Evolutionary conservation across 345 rosid species (phyloP), one percentile per base, ranked within the genome.

Genomic region (Aegle marmelos): DNA sequence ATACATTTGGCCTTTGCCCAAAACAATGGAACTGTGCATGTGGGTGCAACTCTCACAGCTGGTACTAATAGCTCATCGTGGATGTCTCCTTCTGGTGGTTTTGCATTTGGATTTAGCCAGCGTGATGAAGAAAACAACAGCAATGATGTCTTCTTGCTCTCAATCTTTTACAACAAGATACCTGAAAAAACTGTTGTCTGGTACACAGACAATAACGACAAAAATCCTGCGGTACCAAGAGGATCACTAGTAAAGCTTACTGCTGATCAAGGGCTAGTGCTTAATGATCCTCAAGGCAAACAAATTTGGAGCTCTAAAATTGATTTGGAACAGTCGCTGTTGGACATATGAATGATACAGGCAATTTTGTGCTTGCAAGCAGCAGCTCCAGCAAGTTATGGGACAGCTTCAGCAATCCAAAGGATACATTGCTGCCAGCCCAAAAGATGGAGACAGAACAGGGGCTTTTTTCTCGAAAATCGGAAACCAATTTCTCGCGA

Each of bases 81-180:
- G 68, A 70, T 79, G 22, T 84, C 84, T 54, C 79, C 84, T 79
- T 84, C 85, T 0, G 72, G 77, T 7, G 64, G 81, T 21, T 84
- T 84, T 9, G 84, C 87, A 7, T 81, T 81, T n/a, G 87, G 87
- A 50, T 81, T 84, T 56, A 68, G 13, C 39, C 79, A 41, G 45
- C 45, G 30, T 41, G 50, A 41, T 0, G 50, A 41, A 41, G 50
- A 11, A 41, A 41, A 11, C 16, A 41, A 11, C 31, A 45, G 19
- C 25, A 7, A 56, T 7, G 62, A 73, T 53, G 53, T 9, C 19
- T 84, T 76, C 82, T 62, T 84, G 65, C 82, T 80, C 27, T 70
- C 86, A 34, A 71, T 84, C 11, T 84, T 84, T 84, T 78, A 80
- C 45, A 58, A 80, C 54, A 83, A 59, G 33, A 76, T 84, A 41